Conservation (phyloP, 2,329 filamentous ascomycete genomes). For the Amauroascus verrucosus region DNA sequence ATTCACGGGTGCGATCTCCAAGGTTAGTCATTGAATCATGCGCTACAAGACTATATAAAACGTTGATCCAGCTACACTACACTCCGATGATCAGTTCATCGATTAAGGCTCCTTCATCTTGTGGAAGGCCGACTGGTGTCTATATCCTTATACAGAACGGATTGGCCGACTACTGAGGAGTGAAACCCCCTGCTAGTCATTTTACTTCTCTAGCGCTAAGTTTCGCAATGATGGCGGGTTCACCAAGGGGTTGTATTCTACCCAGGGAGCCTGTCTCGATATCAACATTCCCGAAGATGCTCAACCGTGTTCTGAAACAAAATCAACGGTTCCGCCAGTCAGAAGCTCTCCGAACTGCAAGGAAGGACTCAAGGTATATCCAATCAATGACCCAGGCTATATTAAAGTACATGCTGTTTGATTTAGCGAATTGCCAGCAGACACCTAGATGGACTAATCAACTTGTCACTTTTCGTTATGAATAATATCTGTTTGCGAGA, state of each 20-base stretch:
- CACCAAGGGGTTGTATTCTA: too few species aligned
- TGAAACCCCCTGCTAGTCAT: too few species aligned
- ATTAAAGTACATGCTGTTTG: not conserved
- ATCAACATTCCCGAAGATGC: not conserved
- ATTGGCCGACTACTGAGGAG: too few species aligned
- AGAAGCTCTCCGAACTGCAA: not conserved
- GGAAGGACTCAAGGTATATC: not conserved
- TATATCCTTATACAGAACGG: too few species aligned
- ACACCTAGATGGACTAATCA: not conserved
- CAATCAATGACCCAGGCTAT: not conserved
- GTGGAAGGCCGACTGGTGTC: too few species aligned
- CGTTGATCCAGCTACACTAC: too few species aligned
- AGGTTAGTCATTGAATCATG: not conserved
- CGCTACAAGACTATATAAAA: not conserved
- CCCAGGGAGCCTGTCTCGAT: too few species aligned
- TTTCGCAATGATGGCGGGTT: too few species aligned
- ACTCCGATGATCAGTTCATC: too few species aligned
- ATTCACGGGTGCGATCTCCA: not conserved
- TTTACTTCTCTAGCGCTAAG: too few species aligned
- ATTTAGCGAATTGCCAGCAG: slow-evolving; percentile 3
- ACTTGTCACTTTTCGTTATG: not conserved
- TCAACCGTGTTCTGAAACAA: slow-evolving; percentile 7
- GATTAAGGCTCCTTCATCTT: too few species aligned
- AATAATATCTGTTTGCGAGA: not conserved
- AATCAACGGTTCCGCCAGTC: not conserved